A percentile compares a stretch with the other conserved stretches of the same genome.
phyloP scores from a whole-genome alignment of 108 stramenopile species.

The Cyclotella baltica region DNA sequence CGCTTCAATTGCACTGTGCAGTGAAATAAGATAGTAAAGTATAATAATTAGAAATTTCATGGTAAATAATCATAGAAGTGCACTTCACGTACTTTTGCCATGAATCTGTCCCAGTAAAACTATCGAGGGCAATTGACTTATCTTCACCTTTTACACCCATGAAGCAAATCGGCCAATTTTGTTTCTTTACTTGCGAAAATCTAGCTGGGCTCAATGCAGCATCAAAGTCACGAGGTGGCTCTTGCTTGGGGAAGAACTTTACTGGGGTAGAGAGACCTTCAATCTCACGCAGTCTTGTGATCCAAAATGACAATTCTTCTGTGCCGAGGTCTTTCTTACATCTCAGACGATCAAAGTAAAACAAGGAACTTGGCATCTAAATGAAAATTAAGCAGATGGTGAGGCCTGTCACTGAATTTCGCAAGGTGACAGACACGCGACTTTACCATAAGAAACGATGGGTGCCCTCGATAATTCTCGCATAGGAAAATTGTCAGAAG shows the following conservation, averaged over 20 bases:
- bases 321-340: conserved; percentile 27
- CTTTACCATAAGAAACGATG: conserved; percentile 58
- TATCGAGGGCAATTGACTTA: conserved; percentile 51
- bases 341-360: conserved; percentile 68
- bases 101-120: conserved; percentile 65
- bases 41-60: too few relatives aligned
- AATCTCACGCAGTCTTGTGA: conserved; percentile 47
- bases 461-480: conserved; percentile 71
- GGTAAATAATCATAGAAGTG: background rate
- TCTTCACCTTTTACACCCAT: conserved; percentile 64
- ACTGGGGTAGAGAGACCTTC: conserved; percentile 53
- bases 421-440: background rate
- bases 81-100: conserved; percentile 69
- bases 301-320: conserved; percentile 49
- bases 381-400: background rate
- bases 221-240: too few relatives aligned
- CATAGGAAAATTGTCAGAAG: conserved; percentile 63
- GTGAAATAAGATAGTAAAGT: too few relatives aligned
- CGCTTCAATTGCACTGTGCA: conserved; percentile 56
- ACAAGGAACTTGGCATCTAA: conserved; percentile 66
- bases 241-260: background rate
- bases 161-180: conserved; percentile 78
- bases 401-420: background rate
- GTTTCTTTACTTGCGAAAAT: conserved; percentile 39
- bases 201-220: too few relatives aligned